Conservation (phyloP, 164 flowering plant species). For the Magnolia officinalis region DNA sequence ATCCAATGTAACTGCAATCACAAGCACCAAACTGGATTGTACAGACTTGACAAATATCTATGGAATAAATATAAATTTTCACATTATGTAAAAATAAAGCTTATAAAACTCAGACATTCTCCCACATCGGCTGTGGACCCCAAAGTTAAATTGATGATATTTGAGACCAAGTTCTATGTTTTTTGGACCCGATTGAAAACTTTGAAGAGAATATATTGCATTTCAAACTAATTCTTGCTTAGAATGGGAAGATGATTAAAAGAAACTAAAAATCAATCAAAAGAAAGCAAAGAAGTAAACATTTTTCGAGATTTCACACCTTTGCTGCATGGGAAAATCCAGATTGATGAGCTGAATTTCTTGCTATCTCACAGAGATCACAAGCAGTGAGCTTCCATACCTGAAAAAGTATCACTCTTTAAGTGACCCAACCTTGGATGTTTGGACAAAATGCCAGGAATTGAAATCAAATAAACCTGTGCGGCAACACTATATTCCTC, state of each 20-base stretch:
- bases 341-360: slow-evolving; percentile 90
- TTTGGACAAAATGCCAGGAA: slow-evolving; percentile 27
- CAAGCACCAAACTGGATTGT: not conserved
- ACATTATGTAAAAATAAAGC: no score
- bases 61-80: not conserved
- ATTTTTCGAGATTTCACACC: not conserved
- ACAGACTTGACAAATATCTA: not conserved
- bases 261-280: no score
- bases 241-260: no score
- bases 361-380: slow-evolving; percentile 94
- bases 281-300: slow-evolving; percentile 7
- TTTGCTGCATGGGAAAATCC: slow-evolving; percentile 81
- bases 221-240: not conserved
- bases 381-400: slow-evolving; percentile 97
- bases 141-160: not conserved
- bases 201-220: not conserved
- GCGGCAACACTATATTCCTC: slow-evolving; percentile 99
- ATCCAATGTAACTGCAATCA: slow-evolving; percentile 81
- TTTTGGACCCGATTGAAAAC: not conserved
- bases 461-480: slow-evolving; percentile 30
- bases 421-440: not conserved
- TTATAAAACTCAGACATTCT: no score
- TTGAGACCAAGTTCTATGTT: not conserved
- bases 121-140: not conserved
- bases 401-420: slow-evolving; percentile 31